Percentiles rank a stretch among this genome's conserved stretches.
Evolutionary conservation across 2,329 filamentous ascomycete genomes (phyloP).

Genomic region (Phyllachora maydis): DNA sequence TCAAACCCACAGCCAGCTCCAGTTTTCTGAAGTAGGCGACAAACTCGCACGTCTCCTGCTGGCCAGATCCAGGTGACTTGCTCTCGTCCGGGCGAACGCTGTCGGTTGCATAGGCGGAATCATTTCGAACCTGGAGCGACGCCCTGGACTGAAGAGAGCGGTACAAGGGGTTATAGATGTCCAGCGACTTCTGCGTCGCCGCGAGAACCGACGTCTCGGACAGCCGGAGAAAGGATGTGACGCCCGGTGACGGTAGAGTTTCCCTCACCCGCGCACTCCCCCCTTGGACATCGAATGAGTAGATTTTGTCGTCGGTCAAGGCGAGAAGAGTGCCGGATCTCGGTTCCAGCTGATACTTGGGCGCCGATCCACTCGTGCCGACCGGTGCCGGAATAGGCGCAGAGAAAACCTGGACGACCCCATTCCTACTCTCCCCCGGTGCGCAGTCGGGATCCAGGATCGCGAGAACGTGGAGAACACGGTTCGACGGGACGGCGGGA

Average conservation of each 20-base stretch:
- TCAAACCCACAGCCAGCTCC: slow-evolving; percentile 42
- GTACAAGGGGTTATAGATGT: slow-evolving; percentile 50
- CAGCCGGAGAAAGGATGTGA: slow-evolving; percentile 43
- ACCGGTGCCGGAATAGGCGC: slow-evolving; percentile 4
- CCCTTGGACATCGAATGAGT: slow-evolving; percentile 40
- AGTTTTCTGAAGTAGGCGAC: slow-evolving; percentile 43
- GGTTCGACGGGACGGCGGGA: slow-evolving; percentile 7
- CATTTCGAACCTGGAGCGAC: no score
- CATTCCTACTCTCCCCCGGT: slow-evolving; percentile 3
- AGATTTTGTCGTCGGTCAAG: slow-evolving; percentile 29
- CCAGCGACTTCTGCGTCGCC: slow-evolving; percentile 31
- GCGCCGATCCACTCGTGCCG: slow-evolving; percentile 1
- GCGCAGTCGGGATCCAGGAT: slow-evolving; percentile 5
- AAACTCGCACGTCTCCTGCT: slow-evolving; percentile 19
- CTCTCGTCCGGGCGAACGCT: slow-evolving; percentile 14
- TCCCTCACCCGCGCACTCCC: slow-evolving; percentile 36
- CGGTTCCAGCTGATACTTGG: slow-evolving; percentile 25
- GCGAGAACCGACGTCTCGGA: slow-evolving; percentile 46
- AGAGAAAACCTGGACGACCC: slow-evolving; percentile 7
- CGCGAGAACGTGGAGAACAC: slow-evolving; percentile 15
- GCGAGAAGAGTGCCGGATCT: slow-evolving; percentile 43
- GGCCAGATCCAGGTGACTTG: slow-evolving; percentile 10
- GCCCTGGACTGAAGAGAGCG: slow-evolving; percentile 33
- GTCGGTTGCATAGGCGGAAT: no score
- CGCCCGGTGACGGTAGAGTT: slow-evolving; percentile 24